These are phyloP conservation scores for Coleophoma eucalyptorum DNA, from an alignment of 2,329 filamentous ascomycete species.

Conservation along the genomic window DNA sequence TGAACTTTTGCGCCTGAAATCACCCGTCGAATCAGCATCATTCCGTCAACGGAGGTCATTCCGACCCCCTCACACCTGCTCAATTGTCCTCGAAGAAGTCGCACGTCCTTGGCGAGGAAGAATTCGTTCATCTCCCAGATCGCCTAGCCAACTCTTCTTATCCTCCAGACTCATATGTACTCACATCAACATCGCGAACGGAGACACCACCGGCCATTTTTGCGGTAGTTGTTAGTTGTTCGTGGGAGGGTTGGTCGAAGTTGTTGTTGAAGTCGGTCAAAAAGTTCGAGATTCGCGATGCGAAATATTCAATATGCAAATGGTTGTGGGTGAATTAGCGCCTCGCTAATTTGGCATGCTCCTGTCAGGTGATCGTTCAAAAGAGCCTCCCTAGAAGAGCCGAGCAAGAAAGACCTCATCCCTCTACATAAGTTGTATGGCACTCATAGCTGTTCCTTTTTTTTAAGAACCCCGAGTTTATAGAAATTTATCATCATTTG, in stretches of 20 bases:
- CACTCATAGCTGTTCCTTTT: too few species aligned
- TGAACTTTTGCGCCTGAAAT: conserved; percentile 80
- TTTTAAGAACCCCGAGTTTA: too few species aligned
- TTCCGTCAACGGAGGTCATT: conserved; percentile 72
- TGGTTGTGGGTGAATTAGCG: not conserved
- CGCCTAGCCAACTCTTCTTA: conserved; percentile 3
- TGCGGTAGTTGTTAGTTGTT: conserved; percentile 41
- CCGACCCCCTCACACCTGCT: conserved; percentile 71
- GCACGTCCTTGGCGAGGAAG: conserved; percentile 19
- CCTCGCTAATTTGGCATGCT: not conserved
- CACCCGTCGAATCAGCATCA: conserved; percentile 56
- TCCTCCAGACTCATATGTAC: conserved; percentile 33
- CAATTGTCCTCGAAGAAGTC: conserved; percentile 29
- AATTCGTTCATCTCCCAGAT: conserved; percentile 8
- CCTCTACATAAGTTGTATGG: too few species aligned
- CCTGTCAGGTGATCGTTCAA: not conserved
- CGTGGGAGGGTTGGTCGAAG: conserved; percentile 10
- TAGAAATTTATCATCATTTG: too few species aligned
- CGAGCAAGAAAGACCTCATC: too few species aligned
- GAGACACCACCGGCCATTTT: conserved; percentile 77
- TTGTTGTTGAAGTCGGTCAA: not conserved
- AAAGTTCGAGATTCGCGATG: not conserved
- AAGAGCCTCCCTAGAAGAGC: too few species aligned
- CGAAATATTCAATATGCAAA: not conserved
- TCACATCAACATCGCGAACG: conserved; percentile 84